A percentile compares a stretch with the other conserved stretches of the same genome.
These are phyloP conservation scores for Apiospora malaysiana DNA, from an alignment of 2,329 filamentous ascomycete species.

Conservation along the genomic window DNA sequence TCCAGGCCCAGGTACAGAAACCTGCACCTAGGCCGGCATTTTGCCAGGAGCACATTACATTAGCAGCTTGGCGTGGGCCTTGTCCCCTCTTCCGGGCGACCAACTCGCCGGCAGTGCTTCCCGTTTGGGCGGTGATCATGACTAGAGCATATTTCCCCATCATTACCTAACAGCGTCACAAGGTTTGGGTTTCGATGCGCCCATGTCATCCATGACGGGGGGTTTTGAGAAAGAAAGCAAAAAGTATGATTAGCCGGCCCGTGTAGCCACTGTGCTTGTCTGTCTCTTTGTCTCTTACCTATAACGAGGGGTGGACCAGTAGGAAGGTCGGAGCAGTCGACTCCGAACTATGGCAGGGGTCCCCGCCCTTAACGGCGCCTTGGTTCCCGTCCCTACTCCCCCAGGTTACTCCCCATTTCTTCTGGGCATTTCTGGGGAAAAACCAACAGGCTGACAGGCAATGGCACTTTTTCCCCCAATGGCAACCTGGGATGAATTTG, in stretches of 20 bases:
- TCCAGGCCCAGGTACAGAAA: background rate
- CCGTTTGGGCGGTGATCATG: background rate
- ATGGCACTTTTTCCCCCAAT: constrained; percentile 3
- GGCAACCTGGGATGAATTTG: no score
- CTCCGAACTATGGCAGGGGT: background rate
- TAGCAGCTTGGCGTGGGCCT: background rate
- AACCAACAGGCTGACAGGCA: background rate
- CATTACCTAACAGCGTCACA: background rate
- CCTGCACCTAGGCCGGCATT: background rate
- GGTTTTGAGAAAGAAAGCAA: background rate
- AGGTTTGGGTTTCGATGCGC: background rate
- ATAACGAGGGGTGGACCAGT: background rate
- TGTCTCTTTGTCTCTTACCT: background rate
- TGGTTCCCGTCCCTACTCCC: background rate
- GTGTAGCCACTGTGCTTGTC: background rate
- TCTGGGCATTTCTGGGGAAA: background rate
- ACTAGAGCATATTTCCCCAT: background rate
- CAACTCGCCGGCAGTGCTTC: background rate
- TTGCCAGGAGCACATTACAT: constrained; percentile 10
- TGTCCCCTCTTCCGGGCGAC: background rate
- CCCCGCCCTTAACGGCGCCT: background rate
- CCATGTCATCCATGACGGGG: background rate
- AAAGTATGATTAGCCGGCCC: background rate
- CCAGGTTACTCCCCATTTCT: background rate
- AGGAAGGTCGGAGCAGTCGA: constrained; percentile 6